Base-by-base conservation (phyloP, 441 rosid species). In the Populus trichocarpa region DNA sequence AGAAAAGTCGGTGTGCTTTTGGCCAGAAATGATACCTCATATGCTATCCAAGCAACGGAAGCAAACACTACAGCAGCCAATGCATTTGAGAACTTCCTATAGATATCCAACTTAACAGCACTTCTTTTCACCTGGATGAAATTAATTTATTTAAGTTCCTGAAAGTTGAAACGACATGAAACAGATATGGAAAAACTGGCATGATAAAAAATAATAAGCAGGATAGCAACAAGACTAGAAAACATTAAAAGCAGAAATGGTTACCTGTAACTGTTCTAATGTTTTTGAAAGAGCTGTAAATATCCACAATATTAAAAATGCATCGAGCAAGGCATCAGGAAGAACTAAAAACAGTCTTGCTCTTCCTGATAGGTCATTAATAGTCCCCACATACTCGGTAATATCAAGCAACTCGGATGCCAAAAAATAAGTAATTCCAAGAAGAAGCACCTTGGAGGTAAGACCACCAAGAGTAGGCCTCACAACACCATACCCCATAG, bases 401-500 rank as follows among this genome's bases (percentile, higher is more conserved):
- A 94, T 85, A 86, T 92, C 91, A 69, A 94, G 93, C 78, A 94
- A 82, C 82, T 96, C 98, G 33, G 99, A 91, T 71, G 99, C 99
- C 81, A 96, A 72, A 81, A 96, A 94, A 86, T 93, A 96, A 80
- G 97, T 94, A 25, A 76, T 63, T 42, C 99, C 98, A 84, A 96
- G 86, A 75, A 94, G 93, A 68, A 92, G 88, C 78, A 96, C 97
- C 85, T 96, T 96, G 6, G 97, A 89, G 40, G 97, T 93, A 82
- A 96, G 93, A 77, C 97, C 99, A 79, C 99, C 99, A 72, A 96
- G 95, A 63, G 98, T 96, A 42, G 98, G 95, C 81, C 97, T 84
- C 23, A 96, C 97, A 80, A 96, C 99, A 80, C 99, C 99, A 79
- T 90, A 96, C 66, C 99, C 99, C 98, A 96, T 96, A n/a, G 98